phyloP scores from a whole-genome alignment of 2,329 filamentous ascomycete genomes.

The Cladosporium sp. region DNA sequence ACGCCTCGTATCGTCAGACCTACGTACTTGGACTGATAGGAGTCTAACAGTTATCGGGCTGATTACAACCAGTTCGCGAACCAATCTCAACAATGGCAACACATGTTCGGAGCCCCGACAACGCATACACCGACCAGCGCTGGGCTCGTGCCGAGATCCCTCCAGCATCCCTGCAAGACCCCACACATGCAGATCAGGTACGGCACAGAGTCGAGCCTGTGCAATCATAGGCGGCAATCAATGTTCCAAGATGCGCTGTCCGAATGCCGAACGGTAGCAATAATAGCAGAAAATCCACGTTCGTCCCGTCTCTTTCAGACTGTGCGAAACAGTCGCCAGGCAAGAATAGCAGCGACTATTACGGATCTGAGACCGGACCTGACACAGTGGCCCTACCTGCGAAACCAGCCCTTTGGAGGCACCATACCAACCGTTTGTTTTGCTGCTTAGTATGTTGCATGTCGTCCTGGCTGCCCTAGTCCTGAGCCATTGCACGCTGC shows the following conservation, averaged over 20 bases:
- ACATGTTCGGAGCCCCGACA: neutral
- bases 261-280: neutral
- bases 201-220: neutral
- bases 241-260: neutral
- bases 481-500: neutral
- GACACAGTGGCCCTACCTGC: conserved; percentile 3
- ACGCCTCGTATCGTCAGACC: neutral
- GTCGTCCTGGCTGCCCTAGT: neutral
- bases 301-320: neutral
- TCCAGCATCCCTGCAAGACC: conserved; percentile 2
- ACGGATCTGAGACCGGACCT: conserved; percentile 4
- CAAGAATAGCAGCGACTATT: neutral
- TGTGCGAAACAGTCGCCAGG: neutral
- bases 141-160: conserved; percentile 3
- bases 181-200: conserved; percentile 12
- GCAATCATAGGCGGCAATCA: conserved; percentile 3
- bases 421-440: conserved; percentile 11
- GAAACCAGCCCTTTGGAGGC: conserved; percentile 5
- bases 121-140: conserved; percentile 1
- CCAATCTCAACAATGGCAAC: neutral
- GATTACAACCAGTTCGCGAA: neutral
- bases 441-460: neutral
- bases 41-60: neutral
- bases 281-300: neutral
- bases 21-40: neutral